Base-by-base conservation (phyloP, 441 rosid genomes). In the Euphorbia schlechtendalii region DNA sequence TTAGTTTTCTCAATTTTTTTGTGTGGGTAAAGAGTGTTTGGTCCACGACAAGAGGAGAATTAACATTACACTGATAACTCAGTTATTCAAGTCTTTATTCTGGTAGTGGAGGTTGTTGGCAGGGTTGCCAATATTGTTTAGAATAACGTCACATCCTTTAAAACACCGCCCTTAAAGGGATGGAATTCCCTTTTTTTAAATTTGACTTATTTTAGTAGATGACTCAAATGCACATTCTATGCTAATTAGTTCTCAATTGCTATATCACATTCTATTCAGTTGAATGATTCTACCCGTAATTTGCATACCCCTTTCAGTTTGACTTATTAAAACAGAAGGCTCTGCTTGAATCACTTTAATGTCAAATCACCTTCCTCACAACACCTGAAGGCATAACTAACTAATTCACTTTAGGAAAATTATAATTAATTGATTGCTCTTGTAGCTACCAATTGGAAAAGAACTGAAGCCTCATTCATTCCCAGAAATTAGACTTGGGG, bases 101-200 rank as follows among this genome's bases (percentile, higher is more conserved):
- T 32, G 36, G 36, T 7, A 32, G 36, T 32, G n/a, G 13, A 36
- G 38, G 43, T 59, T 36, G 20, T 20, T 20, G 49, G 45, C 17
- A 59, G 30, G 32, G 12, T 40, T 60, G 34, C 49, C 17, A 30
- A 63, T 63, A 22, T 62, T 30, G 66, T 28, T 18, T 63, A 21
- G 18, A 8, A 30, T 7, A 18, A 22, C 5, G 30, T 49, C 28
- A 20, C 20, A 18, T 49, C 54, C 4, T 20, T n/a, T 28, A 2
- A 48, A 10, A 20, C 27, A 2, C 45, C 28, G 22, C 24, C 12
- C 38, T 48, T n/a, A 12, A 63, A 48, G 13, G 25, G n/a, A 15
- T 62, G n/a, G 6, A n/a, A 9, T 6, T 9, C 15, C 13, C 21
- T 7, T 36, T 6, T 45, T 8, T n/a, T n/a, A 18, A 10, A 25